These are phyloP conservation scores for Backusella macrospora DNA, from an alignment of 192 early-diverging fungal genomes.

Conservation along the genomic window DNA sequence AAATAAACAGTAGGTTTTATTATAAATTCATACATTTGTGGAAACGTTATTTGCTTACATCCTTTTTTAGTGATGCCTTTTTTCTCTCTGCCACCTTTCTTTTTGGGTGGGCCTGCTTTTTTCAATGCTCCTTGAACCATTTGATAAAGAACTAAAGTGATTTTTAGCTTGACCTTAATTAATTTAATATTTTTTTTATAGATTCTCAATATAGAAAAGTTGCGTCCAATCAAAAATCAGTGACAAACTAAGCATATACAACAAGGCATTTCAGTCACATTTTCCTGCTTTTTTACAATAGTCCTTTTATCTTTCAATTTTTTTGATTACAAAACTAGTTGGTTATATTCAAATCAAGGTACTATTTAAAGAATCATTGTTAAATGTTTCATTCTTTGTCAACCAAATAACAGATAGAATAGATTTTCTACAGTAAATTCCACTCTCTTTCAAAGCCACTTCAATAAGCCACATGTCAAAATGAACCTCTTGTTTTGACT, in stretches of 20 bases:
- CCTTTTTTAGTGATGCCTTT: constrained; percentile 32
- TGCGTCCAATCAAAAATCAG: neutral
- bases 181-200: neutral
- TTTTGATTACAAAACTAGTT: too few relatives aligned
- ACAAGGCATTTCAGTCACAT: constrained; percentile 8
- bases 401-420: neutral
- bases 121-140: constrained; percentile 29
- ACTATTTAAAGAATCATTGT: too few relatives aligned
- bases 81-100: constrained; percentile 26
- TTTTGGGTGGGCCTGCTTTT: neutral
- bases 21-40: neutral
- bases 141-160: neutral
- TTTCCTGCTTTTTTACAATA: neutral
- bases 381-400: neutral
- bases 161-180: neutral
- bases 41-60: constrained; percentile 11
- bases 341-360: too few relatives aligned
- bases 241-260: neutral
- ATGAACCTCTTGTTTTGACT: neutral
- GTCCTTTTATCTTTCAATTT: too few relatives aligned
- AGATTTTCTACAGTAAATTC: neutral
- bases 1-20: neutral
- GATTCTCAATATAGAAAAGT: neutral
- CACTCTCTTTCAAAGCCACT: neutral
- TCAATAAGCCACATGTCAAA: constrained; percentile 16